Percentiles rank a stretch among this genome's conserved stretches.
These are phyloP conservation scores for Penicillium antarcticum DNA, from an alignment of 495 filamentous ascomycete genomes.

Conservation along the genomic window DNA sequence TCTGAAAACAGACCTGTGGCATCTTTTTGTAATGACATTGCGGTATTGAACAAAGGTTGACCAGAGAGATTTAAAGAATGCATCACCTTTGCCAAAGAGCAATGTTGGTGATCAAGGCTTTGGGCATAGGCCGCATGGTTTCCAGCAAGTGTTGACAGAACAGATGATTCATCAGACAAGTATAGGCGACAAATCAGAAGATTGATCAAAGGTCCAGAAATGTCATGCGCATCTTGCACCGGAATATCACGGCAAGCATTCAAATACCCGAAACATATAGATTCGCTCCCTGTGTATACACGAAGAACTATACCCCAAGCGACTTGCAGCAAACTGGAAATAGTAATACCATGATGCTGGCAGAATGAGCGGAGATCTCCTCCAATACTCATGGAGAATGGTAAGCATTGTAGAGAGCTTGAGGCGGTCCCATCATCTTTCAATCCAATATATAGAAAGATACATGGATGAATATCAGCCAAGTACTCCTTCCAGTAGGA, in stretches of 20 bases:
- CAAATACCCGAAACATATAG: conserved; percentile 42
- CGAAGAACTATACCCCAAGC: conserved; percentile 44
- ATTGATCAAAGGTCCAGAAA: conserved; percentile 39
- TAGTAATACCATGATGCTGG: conserved; percentile 13
- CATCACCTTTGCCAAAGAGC: conserved; percentile 3
- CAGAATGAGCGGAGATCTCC: conserved; percentile 15
- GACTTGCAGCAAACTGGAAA: conserved; percentile 32
- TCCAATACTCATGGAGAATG: not conserved
- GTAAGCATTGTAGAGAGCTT: too few relatives aligned
- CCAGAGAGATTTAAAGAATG: not conserved
- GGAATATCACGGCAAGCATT: conserved; percentile 30
- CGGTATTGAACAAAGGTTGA: conserved; percentile 15
- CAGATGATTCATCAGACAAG: not conserved
- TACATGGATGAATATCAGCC: conserved; percentile 3
- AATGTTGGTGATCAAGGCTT: not conserved
- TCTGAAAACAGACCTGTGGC: not conserved
- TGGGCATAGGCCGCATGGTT: not conserved
- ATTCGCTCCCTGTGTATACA: conserved; percentile 31
- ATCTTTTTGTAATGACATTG: conserved; percentile 12
- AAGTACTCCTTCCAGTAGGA: conserved; percentile 13
- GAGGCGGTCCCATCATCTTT: too few relatives aligned
- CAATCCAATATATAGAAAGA: not conserved
- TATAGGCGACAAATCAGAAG: conserved; percentile 26
- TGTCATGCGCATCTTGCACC: conserved; percentile 23
- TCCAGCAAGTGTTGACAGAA: not conserved